Base-by-base conservation (phyloP, 768 basidiomycete species). In the Russula ochroleuca region DNA sequence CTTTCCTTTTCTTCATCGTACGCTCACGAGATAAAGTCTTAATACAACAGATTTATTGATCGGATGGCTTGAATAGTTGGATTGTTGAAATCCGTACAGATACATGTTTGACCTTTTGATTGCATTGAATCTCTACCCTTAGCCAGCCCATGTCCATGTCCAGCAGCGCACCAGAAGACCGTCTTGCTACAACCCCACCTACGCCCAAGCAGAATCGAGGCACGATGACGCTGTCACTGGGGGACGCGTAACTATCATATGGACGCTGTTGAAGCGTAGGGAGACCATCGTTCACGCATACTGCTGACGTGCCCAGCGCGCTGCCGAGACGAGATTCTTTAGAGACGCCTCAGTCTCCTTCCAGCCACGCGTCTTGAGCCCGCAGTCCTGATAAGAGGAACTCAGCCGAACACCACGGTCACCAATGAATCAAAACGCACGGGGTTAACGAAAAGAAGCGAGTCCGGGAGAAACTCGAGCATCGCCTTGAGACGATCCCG, bases 301-400 rank as follows among this genome's bases (percentile, higher is more conserved):
- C 72, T 81, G 84, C 76, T 83, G 74, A 73, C 96, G 92, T 70
- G 94, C 94, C 93, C 92, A 95, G 75, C 89, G 86, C 71, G 96
- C 96, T 75, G 86, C 95, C 67, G 84, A 81, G 69, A 97, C 94
- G 66, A 98, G 80, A 81, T 96, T 95, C 68, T 75, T 72, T 73
- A 95, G 83, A 31, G 92, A 90, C 53, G 90, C 84, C 80, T 97
- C 91, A 49, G 95, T 98, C 83, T 98, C 95, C 77, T 90, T 90
- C 95, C 95, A 97, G 71, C 89, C 92, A 82, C 95, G 93, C 69
- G 96, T 98, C 85, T 98, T 98, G 71, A 98, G 82, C 79, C 96
- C 97, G 73, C 96, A 98, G 76, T 98, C 96, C 83, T 83, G 67
- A 37, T 69, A 13, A 61, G 65, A 48, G 19, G 3, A 68, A 51